Base-by-base conservation (phyloP, 768 basidiomycete genomes). In the Hortiboletus campestris region DNA sequence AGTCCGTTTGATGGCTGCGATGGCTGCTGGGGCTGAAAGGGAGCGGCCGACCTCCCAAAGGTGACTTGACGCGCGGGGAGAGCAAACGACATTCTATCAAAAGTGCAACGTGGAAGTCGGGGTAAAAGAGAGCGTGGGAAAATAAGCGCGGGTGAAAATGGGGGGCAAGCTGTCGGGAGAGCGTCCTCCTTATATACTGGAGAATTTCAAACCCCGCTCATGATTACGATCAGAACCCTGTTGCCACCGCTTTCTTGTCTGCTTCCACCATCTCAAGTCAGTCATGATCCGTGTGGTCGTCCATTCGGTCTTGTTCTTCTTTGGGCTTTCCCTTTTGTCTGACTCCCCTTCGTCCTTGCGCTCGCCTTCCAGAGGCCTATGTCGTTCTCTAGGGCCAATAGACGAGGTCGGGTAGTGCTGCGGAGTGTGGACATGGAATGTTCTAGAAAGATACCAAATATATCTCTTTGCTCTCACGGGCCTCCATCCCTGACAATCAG, bases 11-110 rank as follows among this genome's bases (percentile, higher is more conserved):
- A 75, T 3, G 66, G 22, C 63, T 78, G 72, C 12, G 74, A 65
- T 11, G 74, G 56, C 44, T 75, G 76, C 58, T 75, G 80, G 9
- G 75, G 75, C 43, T 78, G 74, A 34, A 74, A 71, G 10, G 76
- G 66, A 46, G 73, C 76, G 59, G 80, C 83, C 48, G 86, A 74
- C 55, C 89, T 83, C 52, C 85, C 86, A 66, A 91, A 89, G 50
- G 83, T 89, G 62, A 91, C 81, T 64, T 87, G 89, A 64, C 89
- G 88, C 57, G 89, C 82, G 59, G 88, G 88, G 51, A 91, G 78
- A 34, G 85, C 84, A 66, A 86, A 87, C 45, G 80, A 80, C 79
- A 80, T 80, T 29, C 45, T 49, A 19, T 39, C 29, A 2, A 53
- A 63, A 58, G 52, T 44, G 38, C 49, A 36, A 62, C 17, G 58